Conservation (phyloP, 1,284 basidiomycete genomes). For the Ustilago loliicola region DNA sequence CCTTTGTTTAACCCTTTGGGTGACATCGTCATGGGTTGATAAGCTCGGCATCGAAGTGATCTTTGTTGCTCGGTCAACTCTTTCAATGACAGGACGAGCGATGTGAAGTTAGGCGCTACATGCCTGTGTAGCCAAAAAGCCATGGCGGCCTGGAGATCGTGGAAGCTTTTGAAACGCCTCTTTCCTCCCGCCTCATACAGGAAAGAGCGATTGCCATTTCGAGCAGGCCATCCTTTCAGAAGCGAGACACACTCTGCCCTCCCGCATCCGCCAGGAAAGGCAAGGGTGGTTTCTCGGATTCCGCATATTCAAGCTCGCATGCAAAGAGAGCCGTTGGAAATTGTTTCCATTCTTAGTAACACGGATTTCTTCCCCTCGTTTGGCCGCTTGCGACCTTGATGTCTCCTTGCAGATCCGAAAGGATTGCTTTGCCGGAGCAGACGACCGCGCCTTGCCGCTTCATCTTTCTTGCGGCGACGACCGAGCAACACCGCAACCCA, state of each 20-base stretch:
- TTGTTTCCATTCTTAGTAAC: conserved; percentile 18
- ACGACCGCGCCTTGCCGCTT: too few relatives aligned
- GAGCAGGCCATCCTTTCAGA: neutral
- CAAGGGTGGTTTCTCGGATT: neutral
- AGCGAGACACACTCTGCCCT: neutral
- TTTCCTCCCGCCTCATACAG: neutral
- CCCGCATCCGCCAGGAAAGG: neutral
- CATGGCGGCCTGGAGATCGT: neutral
- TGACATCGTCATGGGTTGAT: neutral
- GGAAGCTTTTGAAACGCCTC: neutral
- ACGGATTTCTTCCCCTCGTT: too few relatives aligned
- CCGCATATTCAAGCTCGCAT: neutral
- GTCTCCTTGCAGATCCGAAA: neutral
- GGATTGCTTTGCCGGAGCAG: neutral
- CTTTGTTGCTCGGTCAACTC: neutral
- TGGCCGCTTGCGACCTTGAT: neutral
- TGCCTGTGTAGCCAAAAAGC: neutral
- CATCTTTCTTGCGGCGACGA: too few relatives aligned
- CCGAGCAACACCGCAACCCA: too few relatives aligned
- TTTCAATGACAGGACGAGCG: neutral
- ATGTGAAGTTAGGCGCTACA: neutral
- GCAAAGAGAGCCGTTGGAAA: neutral
- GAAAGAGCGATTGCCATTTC: neutral
- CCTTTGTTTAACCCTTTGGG: too few relatives aligned
- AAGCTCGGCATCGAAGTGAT: neutral